These are phyloP conservation scores for Cercospora citrullina DNA, from an alignment of 2,329 filamentous ascomycete species.

Conservation along the genomic window DNA sequence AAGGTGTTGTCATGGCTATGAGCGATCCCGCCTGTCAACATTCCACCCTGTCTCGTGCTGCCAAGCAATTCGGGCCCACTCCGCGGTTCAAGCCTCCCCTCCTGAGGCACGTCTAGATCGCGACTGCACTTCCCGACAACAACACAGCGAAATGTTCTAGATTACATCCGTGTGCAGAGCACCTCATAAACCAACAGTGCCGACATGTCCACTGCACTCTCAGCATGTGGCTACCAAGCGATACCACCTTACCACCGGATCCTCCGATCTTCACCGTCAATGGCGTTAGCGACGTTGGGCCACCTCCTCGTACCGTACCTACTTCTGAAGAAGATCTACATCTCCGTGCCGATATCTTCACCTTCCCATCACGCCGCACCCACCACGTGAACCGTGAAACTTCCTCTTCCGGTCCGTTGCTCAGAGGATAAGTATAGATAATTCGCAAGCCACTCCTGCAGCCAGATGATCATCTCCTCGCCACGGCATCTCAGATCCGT, in stretches of 20 bases:
- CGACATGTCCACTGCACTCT: background rate
- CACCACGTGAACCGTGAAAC: conserved; percentile 4
- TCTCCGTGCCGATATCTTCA: background rate
- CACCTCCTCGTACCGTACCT: background rate
- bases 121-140: background rate
- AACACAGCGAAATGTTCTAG: background rate
- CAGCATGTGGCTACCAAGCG: background rate
- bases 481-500: background rate
- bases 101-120: background rate
- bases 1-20: background rate
- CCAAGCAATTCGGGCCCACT: background rate
- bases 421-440: background rate
- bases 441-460: conserved; percentile 2
- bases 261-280: background rate
- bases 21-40: background rate
- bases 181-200: background rate
- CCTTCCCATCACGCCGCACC: background rate
- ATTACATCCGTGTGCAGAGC: background rate
- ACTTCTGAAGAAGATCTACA: conserved; percentile 10
- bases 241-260: background rate
- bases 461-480: conserved; percentile 1
- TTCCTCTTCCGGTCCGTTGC: conserved; percentile 8
- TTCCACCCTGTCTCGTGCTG: conserved; percentile 1
- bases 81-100: background rate
- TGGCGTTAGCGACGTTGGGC: conserved; percentile 10